phyloP scores from a whole-genome alignment of 176 grass and related monocot genomes.

The Cenchrus fungigraminus region DNA sequence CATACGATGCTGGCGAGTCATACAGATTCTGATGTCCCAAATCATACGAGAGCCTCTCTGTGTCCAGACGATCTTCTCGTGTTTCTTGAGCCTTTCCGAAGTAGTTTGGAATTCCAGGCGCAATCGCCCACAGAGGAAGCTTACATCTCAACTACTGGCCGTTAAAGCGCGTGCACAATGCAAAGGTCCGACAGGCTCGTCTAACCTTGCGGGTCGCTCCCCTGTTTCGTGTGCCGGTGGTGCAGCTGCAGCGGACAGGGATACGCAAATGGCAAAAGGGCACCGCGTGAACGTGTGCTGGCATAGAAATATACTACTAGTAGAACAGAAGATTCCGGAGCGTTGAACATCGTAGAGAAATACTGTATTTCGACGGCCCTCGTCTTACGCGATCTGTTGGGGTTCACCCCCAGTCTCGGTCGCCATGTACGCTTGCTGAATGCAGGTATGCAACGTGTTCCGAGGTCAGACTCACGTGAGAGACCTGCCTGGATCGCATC shows the following conservation, averaged over 20 bases:
- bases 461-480: background rate
- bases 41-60: background rate
- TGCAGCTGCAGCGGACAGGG: background rate
- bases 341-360: background rate
- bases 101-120: background rate
- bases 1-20: background rate
- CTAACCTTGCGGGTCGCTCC: background rate
- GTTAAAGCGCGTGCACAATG: conserved; percentile 12
- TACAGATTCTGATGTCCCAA: background rate
- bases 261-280: conserved; percentile 13
- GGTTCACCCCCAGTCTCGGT: background rate
- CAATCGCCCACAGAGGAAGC: background rate
- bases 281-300: background rate
- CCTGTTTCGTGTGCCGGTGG: background rate
- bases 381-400: background rate
- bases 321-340: too few relatives aligned
- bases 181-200: background rate
- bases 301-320: background rate
- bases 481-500: background rate
- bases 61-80: background rate
- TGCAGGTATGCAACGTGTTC: background rate
- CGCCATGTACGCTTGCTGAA: background rate
- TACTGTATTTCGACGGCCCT: background rate
- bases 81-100: background rate
- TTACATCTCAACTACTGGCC: conserved; percentile 44